Conservation (phyloP, 768 basidiomycete species). For the Lactarius tabidus region DNA sequence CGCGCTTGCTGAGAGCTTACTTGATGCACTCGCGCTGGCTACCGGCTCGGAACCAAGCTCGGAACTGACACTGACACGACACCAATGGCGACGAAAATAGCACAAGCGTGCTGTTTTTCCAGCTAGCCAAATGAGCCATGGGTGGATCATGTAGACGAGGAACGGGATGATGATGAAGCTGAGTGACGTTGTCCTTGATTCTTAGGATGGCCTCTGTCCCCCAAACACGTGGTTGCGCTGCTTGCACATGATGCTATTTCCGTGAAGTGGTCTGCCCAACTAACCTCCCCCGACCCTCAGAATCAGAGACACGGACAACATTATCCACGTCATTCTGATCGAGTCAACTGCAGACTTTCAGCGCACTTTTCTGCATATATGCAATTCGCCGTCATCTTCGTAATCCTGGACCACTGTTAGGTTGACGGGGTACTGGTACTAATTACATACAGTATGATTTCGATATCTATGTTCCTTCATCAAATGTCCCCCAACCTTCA, state of each 20-base stretch:
- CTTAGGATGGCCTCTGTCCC: background rate
- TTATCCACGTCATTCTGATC: background rate
- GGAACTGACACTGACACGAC: background rate
- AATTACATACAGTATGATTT: too few relatives aligned
- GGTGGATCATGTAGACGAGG: background rate
- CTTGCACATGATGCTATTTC: too few relatives aligned
- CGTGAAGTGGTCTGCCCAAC: background rate
- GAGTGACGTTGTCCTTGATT: background rate
- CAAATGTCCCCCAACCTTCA: too few relatives aligned
- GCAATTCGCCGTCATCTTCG: too few relatives aligned
- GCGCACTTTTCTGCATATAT: too few relatives aligned
- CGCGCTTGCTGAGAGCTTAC: constrained; percentile 9
- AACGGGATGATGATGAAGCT: background rate
- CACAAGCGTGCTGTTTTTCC: background rate
- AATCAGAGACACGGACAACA: background rate
- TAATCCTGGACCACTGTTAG: too few relatives aligned
- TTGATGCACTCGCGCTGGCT: constrained; percentile 1
- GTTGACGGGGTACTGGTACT: background rate
- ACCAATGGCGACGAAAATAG: background rate
- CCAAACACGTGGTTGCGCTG: too few relatives aligned
- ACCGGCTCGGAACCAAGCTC: too few relatives aligned
- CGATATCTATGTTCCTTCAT: too few relatives aligned
- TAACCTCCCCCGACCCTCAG: background rate
- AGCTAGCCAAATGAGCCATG: constrained; percentile 15
- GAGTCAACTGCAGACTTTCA: too few relatives aligned